Evolutionary conservation across 495 filamentous ascomycete species (phyloP).

Genomic region (Penicillium verhagenii): DNA sequence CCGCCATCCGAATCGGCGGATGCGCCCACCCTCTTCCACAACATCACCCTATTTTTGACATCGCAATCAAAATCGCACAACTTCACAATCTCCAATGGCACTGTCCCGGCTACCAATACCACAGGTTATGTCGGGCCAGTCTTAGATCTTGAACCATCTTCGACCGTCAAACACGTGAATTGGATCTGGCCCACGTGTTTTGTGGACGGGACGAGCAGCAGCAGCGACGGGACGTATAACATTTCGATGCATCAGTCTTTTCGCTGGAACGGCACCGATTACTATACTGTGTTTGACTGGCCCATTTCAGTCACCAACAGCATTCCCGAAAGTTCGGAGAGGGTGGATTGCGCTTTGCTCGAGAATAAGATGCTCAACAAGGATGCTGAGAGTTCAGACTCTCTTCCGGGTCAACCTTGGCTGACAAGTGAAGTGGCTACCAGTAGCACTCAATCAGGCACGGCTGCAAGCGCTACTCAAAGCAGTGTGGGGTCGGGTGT

Average conservation of each 20-base stretch:
- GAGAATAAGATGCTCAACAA: slow-evolving; percentile 21
- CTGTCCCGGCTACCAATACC: slow-evolving; percentile 37
- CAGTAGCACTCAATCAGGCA: slow-evolving; percentile 5
- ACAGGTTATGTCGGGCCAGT: slow-evolving; percentile 58
- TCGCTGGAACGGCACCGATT: slow-evolving; percentile 57
- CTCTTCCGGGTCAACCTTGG: slow-evolving; percentile 22
- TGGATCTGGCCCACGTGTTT: slow-evolving; percentile 68
- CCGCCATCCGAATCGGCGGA: slow-evolving; percentile 47
- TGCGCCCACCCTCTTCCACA: slow-evolving; percentile 53
- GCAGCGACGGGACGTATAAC: slow-evolving; percentile 38
- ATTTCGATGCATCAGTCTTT: slow-evolving; percentile 69
- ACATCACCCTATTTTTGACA: slow-evolving; percentile 65
- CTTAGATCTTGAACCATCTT: slow-evolving; percentile 57
- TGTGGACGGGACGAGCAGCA: slow-evolving; percentile 46
- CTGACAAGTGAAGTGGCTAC: slow-evolving; percentile 9
- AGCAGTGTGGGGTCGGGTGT: background rate
- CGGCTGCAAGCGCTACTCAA: slow-evolving; percentile 1
- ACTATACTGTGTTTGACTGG: slow-evolving; percentile 68
- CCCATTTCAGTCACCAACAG: slow-evolving; percentile 66
- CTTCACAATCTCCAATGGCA: slow-evolving; percentile 68
- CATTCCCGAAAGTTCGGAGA: slow-evolving; percentile 35
- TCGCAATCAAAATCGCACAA: slow-evolving; percentile 59
- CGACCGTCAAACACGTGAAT: slow-evolving; percentile 68
- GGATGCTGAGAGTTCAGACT: slow-evolving; percentile 16
- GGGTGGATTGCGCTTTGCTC: slow-evolving; percentile 16